Evolutionary conservation across 148 eudicot species (phyloP), one percentile per base, ranked within the genome.

Genomic region (Dianthus caryophyllus): DNA sequence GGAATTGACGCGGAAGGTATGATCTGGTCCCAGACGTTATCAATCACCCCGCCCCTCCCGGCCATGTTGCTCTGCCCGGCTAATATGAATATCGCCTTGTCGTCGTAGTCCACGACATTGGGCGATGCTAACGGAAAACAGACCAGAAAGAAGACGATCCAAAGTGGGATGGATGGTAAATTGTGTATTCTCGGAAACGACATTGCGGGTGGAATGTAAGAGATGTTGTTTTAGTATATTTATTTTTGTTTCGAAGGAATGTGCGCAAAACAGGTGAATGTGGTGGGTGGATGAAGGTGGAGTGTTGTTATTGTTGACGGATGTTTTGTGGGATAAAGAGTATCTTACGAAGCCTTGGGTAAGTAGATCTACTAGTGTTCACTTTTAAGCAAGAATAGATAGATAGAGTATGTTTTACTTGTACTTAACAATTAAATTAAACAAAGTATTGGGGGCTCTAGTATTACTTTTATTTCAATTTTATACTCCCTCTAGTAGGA

Each of bases 1-100:
- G 87, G 53, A 0, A 58, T 38, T 54, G 73, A 75, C 18, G 81
- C 65, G 0, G 43, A 53, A 0, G 88, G 90, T 6, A 85, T 63
- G 31, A 83, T 1, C 1, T 85, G 77, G 54, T 87, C 88, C 91
- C 91, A 90, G 0, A 69, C 69, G 22, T 65, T 62, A 61, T 79
- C 77, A 2, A 69, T 30, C 4, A 90, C 90, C 0, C 97, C 97
- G 5, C 97, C 97, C 26, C 97, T 78, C 36, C 97, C 97, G 14
- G 94, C 70, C 94, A 87, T 90, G 82, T 90, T 90, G 81, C 97
- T 90, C 24, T 90, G 97, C 9, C 97, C 97, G 47, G 97, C 94
- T 13, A 90, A 70, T 2, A 90, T 49, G 80, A 87, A 70, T 36
- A 90, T 84, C 65, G 56, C 54, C 55, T 67, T 77, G 52, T 38